Conservation (phyloP, 2,329 filamentous ascomycete species). For the Colletotrichum godetiae region DNA sequence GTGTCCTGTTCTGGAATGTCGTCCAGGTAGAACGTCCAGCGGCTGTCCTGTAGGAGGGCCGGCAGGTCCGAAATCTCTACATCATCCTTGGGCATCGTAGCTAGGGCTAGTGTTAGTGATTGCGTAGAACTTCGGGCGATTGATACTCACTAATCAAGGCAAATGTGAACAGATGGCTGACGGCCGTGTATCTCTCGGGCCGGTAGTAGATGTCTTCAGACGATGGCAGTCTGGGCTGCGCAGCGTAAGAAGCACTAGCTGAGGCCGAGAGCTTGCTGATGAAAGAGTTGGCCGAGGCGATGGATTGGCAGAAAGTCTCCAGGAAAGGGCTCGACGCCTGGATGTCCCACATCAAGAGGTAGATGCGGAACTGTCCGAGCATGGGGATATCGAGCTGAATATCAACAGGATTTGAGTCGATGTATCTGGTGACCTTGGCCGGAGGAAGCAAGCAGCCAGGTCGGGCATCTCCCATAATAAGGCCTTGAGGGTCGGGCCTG, state of each 20-base stretch:
- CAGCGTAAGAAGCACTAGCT: slow-evolving; percentile 71
- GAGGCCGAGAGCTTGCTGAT: slow-evolving; percentile 69
- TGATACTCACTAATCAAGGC: slow-evolving; percentile 70
- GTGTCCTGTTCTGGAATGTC: slow-evolving; percentile 68
- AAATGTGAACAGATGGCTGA: slow-evolving; percentile 78
- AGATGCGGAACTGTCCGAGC: slow-evolving; percentile 81
- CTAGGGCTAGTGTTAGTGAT: slow-evolving; percentile 41
- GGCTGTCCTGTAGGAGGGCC: slow-evolving; percentile 68
- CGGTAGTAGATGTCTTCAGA: slow-evolving; percentile 74
- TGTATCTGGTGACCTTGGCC: slow-evolving; percentile 77
- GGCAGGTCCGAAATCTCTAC: slow-evolving; percentile 77
- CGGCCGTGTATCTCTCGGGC: slow-evolving; percentile 75
- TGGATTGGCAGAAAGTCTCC: slow-evolving; percentile 65
- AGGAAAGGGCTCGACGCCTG: slow-evolving; percentile 67
- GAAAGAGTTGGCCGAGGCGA: slow-evolving; percentile 63
- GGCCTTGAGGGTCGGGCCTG: slow-evolving; percentile 51
- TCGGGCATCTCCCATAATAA: slow-evolving; percentile 60
- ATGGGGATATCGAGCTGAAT: slow-evolving; percentile 83
- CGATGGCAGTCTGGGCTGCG: slow-evolving; percentile 66
- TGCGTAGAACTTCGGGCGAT: background rate
- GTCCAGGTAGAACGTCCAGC: slow-evolving; percentile 80
- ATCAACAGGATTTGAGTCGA: slow-evolving; percentile 83
- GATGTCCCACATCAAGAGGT: slow-evolving; percentile 75
- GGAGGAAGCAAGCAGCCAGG: slow-evolving; percentile 71
- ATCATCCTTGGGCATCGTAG: slow-evolving; percentile 69